Evolutionary conservation across 805 yeast species (phyloP).

Genomic region (Lipomyces spencermartinsiae): DNA sequence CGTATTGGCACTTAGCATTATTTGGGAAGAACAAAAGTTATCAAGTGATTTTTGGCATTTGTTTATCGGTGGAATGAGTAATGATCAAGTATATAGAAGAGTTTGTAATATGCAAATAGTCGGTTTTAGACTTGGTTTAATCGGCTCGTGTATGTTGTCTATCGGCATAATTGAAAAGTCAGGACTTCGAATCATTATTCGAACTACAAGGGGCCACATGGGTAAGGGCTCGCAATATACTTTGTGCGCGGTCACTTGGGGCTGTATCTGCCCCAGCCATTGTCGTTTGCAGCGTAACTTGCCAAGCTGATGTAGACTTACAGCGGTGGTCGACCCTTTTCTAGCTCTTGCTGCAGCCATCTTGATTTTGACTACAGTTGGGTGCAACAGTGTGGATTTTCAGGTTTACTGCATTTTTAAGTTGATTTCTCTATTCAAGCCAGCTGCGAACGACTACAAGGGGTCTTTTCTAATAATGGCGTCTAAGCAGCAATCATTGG

Average conservation of each 20-base stretch:
- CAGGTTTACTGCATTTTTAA: background rate
- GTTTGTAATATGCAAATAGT: background rate
- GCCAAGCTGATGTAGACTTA: background rate
- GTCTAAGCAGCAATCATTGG: conserved; percentile 65
- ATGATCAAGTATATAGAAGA: background rate
- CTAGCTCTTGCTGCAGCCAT: conserved; percentile 1
- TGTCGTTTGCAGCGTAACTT: background rate
- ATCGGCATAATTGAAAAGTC: background rate
- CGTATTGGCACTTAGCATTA: background rate
- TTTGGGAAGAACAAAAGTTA: background rate
- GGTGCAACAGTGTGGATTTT: background rate
- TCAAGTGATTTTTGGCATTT: background rate
- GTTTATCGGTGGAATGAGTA: background rate
- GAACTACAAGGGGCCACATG: background rate
- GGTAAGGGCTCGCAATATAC: background rate
- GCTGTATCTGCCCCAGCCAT: background rate
- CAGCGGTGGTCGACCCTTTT: background rate
- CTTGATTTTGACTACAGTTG: background rate
- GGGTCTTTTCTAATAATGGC: conserved; percentile 51
- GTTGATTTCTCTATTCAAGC: background rate
- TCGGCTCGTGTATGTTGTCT: background rate
- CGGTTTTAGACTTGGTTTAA: background rate
- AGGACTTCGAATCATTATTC: background rate
- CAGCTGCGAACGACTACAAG: background rate
- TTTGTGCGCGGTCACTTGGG: background rate